Evolutionary conservation across 495 filamentous ascomycete species (phyloP), one percentile per base, ranked within the genome.

Genomic region (Mytilinidion resinicola): DNA sequence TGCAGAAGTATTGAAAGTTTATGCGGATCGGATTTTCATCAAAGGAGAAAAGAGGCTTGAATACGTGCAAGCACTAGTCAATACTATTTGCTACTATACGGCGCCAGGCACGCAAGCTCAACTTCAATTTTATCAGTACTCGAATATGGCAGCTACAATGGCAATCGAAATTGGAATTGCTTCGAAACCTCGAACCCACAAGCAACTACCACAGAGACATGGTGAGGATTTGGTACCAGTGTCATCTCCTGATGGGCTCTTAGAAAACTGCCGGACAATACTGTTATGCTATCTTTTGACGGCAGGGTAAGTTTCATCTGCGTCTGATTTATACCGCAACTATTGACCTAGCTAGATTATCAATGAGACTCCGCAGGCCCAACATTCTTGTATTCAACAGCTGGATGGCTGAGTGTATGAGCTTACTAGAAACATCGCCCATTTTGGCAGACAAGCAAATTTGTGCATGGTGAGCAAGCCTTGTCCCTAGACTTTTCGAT

Each of bases 61-160:
- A 57, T 63, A 80, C 37, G 73, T 81, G 14, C 80, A 82, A 55
- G 74, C 80, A 0, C 57, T 81, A 57, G 51, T 79, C 30, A 52
- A 81, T 10, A 80, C 78, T 62, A 74, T 72, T 36, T 64, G 78
- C 42, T 81, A 75, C 55, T 80, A 80, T 55, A 74, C 75, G 42
- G 79, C 79, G 15, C 77, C 78, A 14, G 72, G 72, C 4, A 71
- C 70, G 25, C 76, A 71, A 25, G 63, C 75, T 46, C 76, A 77
- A 47, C 60, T 80, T 50, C 79, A 82, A 53, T 73, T 77, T 42
- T 81, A 78, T 61, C 76, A 81, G 63, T 81, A 76, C 53, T 73
- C 74, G 0, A 78, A 80, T 51, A 79, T 81, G 59, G 79, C 79
- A 12, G 74, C 77, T 20, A 77, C 74, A 11, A 81, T 82, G 78